Conservation (phyloP, 495 filamentous ascomycete species). For the Echria macrotheca region DNA sequence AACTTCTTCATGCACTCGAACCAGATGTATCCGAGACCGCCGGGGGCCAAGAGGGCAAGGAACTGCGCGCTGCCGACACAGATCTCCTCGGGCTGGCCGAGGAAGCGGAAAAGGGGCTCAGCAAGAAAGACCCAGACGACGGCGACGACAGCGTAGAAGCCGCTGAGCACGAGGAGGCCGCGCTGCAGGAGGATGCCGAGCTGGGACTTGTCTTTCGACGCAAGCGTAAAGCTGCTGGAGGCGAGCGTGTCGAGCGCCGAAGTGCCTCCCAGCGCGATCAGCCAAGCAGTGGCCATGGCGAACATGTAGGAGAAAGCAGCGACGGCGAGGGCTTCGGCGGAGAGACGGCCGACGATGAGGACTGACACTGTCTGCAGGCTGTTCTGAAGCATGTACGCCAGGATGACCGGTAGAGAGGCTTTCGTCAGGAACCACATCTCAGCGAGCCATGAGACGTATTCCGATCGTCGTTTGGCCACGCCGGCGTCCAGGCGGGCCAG, state of each 20-base stretch:
- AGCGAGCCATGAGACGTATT: slow-evolving; percentile 31
- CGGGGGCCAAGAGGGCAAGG: slow-evolving; percentile 71
- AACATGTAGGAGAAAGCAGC: slow-evolving; percentile 91
- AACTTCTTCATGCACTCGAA: slow-evolving; percentile 95
- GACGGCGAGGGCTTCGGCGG: slow-evolving; percentile 72
- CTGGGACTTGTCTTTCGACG: slow-evolving; percentile 65
- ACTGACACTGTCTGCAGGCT: slow-evolving; percentile 85
- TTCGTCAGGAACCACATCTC: slow-evolving; percentile 68
- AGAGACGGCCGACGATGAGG: slow-evolving; percentile 70
- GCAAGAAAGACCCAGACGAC: slow-evolving; percentile 70
- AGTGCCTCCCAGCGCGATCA: slow-evolving; percentile 83
- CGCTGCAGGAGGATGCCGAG: slow-evolving; percentile 78
- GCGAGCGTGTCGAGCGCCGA: slow-evolving; percentile 86
- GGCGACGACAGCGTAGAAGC: slow-evolving; percentile 72
- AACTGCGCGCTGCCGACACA: slow-evolving; percentile 70
- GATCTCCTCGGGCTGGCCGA: slow-evolving; percentile 75
- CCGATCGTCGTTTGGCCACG: not conserved
- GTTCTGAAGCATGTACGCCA: slow-evolving; percentile 86
- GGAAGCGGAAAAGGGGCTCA: slow-evolving; percentile 64
- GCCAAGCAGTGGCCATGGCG: slow-evolving; percentile 83
- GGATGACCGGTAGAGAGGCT: slow-evolving; percentile 71
- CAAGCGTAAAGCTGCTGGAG: slow-evolving; percentile 80
- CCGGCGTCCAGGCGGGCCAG: not conserved
- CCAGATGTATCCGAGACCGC: slow-evolving; percentile 84
- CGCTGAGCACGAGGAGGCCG: slow-evolving; percentile 64